phyloP scores from a whole-genome alignment of 352 stramenopile species.

The Plasmopara muralis region DNA sequence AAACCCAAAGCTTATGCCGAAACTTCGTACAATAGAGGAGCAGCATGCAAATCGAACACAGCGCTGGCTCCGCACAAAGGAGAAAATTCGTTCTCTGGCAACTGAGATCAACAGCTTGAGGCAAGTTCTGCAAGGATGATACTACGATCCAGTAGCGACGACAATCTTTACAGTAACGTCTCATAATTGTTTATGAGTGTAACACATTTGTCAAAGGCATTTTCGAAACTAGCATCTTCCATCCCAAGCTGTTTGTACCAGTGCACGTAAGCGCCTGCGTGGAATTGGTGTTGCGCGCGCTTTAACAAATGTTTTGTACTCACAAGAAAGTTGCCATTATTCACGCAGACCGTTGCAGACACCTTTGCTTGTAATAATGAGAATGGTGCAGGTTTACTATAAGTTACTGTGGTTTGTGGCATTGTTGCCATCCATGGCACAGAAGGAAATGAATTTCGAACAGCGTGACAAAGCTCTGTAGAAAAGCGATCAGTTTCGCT shows the following conservation, averaged over 20 bases:
- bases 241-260: slow-evolving; percentile 60
- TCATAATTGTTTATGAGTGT: slow-evolving; percentile 43
- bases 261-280: slow-evolving; percentile 41
- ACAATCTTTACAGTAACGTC: slow-evolving; percentile 22
- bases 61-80: slow-evolving; percentile 26
- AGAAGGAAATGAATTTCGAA: slow-evolving; percentile 20
- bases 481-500: slow-evolving; percentile 13
- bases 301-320: slow-evolving; percentile 36
- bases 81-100: slow-evolving; percentile 16
- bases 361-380: slow-evolving; percentile 17
- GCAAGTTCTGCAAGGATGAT: slow-evolving; percentile 14
- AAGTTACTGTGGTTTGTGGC: slow-evolving; percentile 8
- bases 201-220: slow-evolving; percentile 32
- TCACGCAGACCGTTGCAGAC: slow-evolving; percentile 40
- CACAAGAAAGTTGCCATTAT: slow-evolving; percentile 41
- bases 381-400: slow-evolving; percentile 19
- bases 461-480: slow-evolving; percentile 9
- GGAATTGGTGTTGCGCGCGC: slow-evolving; percentile 40
- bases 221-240: slow-evolving; percentile 41
- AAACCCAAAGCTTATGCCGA: slow-evolving; percentile 8
- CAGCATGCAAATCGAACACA: slow-evolving; percentile 13
- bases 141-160: no score
- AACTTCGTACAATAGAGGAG: slow-evolving; percentile 18
- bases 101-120: slow-evolving; percentile 23
- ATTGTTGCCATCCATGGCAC: slow-evolving; percentile 17